Percentiles rank a stretch among this genome's conserved stretches.
These are phyloP conservation scores for Cladosporium sp. DNA, from an alignment of 2,329 filamentous ascomycete species.

Conservation along the genomic window DNA sequence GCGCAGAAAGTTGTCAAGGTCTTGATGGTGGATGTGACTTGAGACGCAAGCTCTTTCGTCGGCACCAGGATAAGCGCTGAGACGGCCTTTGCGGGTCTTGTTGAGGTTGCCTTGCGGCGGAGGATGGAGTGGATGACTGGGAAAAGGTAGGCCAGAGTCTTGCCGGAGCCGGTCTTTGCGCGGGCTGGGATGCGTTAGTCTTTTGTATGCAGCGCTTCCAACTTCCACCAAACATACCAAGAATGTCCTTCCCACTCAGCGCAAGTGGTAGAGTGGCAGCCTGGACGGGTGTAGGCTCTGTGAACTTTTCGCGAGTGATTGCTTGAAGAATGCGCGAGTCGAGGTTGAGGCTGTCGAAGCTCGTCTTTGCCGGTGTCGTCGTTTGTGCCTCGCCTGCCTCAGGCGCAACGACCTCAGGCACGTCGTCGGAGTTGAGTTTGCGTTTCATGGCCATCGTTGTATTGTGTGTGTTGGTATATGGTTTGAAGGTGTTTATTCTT, in stretches of 20 bases:
- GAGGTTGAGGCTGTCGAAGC: slow-evolving; percentile 76
- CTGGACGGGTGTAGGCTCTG: slow-evolving; percentile 85
- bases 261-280: slow-evolving; percentile 83
- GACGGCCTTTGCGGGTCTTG: slow-evolving; percentile 51
- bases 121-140: slow-evolving; percentile 85
- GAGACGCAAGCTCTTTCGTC: slow-evolving; percentile 89
- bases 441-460: slow-evolving; percentile 42
- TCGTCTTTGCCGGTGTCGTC: slow-evolving; percentile 35
- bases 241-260: slow-evolving; percentile 81
- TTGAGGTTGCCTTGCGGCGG: slow-evolving; percentile 66
- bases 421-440: slow-evolving; percentile 51
- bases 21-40: slow-evolving; percentile 78
- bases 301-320: slow-evolving; percentile 79
- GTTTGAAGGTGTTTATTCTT: not conserved
- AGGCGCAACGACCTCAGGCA: slow-evolving; percentile 40
- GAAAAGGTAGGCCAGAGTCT: slow-evolving; percentile 93
- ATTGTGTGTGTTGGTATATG: not conserved
- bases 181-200: slow-evolving; percentile 59
- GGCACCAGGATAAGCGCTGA: slow-evolving; percentile 88
- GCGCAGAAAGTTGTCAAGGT: slow-evolving; percentile 79
- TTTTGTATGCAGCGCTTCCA: not conserved
- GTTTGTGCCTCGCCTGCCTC: slow-evolving; percentile 20
- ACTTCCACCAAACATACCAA: slow-evolving; percentile 49
- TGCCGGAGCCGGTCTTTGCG: slow-evolving; percentile 92
- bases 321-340: slow-evolving; percentile 85